Evolutionary conservation across 208 protist genomes (phyloP), one percentile per base, ranked within the genome.

Genomic region (Trypanosoma theileri): DNA sequence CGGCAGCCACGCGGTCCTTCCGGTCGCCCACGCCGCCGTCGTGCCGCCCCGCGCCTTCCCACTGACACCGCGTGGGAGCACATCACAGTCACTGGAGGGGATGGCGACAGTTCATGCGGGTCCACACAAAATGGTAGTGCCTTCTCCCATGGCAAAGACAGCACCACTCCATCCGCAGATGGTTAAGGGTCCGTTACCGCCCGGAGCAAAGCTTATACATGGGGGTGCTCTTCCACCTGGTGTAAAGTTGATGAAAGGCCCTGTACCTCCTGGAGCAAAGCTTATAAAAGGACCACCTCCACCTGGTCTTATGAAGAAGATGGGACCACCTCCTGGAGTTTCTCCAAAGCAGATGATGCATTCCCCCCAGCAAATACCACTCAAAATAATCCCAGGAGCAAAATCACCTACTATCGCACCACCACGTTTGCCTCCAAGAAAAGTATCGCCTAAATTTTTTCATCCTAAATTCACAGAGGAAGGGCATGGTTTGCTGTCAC

Each of bases 271-370:
- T 0, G 79, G 81, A 7, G 69, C 57, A 41, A 88, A 84, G 57
- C 22, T 85, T 1, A 83, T 88, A 40, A 67, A 69, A 44, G 84
- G 76, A 0, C 72, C 84, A 0, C 84, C 81, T 16, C 79, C 82
- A 19, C 74, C 76, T 11, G 79, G 70, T 0, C 56, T 78, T 53
- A 75, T 77, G 54, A 58, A 84, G n/a, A 84, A 82, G 24, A 51
- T 48, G 50, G 44, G 48, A 2, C 40, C 73, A 16, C 71, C 67
- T 14, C 56, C 59, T 31, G 14, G 40, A 41, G 9, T 24, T 50
- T 21, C 41, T 35, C 8, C 13, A 50, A 50, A 31, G 44, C 17
- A 19, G 35, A 0, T n/a, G 50, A 24, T 22, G 50, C 19, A 22
- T 75, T 69, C 13, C 21, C 71, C 13, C 60, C 71, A 8, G 48